Conservation (phyloP, 345 rosid genomes). For the Linum usitatissimum region DNA sequence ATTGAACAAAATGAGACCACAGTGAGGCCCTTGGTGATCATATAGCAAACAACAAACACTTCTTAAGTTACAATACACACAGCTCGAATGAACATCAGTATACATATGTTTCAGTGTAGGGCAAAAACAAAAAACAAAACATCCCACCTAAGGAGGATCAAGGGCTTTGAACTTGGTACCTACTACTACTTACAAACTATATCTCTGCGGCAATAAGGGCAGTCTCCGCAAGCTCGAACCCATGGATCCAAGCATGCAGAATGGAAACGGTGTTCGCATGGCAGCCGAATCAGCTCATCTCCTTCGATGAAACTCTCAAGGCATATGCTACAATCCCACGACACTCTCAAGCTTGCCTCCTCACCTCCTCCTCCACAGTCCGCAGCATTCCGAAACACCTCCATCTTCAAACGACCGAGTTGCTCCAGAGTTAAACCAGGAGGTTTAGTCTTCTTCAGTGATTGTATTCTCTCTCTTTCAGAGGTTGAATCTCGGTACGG, state of each 20-base stretch:
- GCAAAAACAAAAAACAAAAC: too few species aligned
- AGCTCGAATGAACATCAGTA: too few species aligned
- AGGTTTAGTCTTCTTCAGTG: conserved; percentile 41
- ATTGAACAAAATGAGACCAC: too few species aligned
- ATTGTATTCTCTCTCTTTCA: conserved; percentile 26
- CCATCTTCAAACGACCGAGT: conserved; percentile 36
- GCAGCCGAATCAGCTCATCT: conserved; percentile 44
- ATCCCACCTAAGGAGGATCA: too few species aligned
- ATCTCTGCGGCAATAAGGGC: conserved; percentile 80
- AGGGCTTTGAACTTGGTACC: too few species aligned
- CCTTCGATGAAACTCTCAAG: conserved; percentile 64
- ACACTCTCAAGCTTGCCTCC: conserved; percentile 17
- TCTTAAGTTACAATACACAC: too few species aligned
- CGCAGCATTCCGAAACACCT: conserved; percentile 26
- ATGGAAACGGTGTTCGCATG: conserved; percentile 70
- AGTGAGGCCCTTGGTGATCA: too few species aligned
- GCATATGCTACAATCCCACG: conserved; percentile 67
- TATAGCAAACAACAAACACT: too few species aligned
- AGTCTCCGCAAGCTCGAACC: conserved; percentile 80
- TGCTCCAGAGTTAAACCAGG: conserved; percentile 60
- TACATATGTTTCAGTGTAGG: too few species aligned
- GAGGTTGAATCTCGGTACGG: conserved; percentile 17
- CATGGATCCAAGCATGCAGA: conserved; percentile 74
- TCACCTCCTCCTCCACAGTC: conserved; percentile 19
- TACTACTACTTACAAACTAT: conserved; percentile 16